These are phyloP conservation scores for Peniophora sp. DNA, from an alignment of 1,284 basidiomycete genomes.

Conservation along the genomic window DNA sequence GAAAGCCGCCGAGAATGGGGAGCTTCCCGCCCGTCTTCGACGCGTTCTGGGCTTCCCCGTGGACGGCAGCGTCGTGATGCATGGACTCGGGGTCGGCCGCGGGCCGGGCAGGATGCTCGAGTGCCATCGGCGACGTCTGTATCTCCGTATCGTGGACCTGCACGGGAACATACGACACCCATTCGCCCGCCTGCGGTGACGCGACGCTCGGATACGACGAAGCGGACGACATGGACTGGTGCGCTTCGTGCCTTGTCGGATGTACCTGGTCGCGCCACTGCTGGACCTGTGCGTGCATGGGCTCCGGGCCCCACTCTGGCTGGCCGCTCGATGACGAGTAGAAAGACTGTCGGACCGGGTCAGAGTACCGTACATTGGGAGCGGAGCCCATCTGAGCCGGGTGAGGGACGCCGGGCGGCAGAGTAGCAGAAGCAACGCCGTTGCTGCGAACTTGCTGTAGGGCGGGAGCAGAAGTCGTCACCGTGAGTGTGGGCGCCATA, in stretches of 20 bases:
- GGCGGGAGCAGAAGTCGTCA: slow-evolving; percentile 14
- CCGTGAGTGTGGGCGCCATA: slow-evolving; percentile 50
- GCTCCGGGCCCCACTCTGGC: slow-evolving; percentile 14
- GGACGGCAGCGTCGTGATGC: slow-evolving; percentile 17
- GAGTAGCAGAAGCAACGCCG: slow-evolving; percentile 29
- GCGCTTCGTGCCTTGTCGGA: slow-evolving; percentile 8
- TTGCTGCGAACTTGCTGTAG: slow-evolving; percentile 20
- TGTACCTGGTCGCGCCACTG: slow-evolving; percentile 8
- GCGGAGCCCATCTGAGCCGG: slow-evolving; percentile 47
- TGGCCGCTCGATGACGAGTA: slow-evolving; percentile 26
- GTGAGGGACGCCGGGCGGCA: slow-evolving; percentile 40
- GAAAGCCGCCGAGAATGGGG: slow-evolving; percentile 48
- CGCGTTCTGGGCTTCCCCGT: slow-evolving; percentile 14
- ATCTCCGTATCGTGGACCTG: slow-evolving; percentile 46
- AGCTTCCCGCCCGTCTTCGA: slow-evolving; percentile 37
- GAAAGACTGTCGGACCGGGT: slow-evolving; percentile 52
- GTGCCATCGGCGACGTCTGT: slow-evolving; percentile 42
- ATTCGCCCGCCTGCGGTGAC: slow-evolving; percentile 12
- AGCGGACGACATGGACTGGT: slow-evolving; percentile 19
- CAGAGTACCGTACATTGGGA: slow-evolving; percentile 25
- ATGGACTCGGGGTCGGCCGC: slow-evolving; percentile 32
- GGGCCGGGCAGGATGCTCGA: slow-evolving; percentile 39
- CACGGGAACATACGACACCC: slow-evolving; percentile 19
- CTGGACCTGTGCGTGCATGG: slow-evolving; percentile 12
- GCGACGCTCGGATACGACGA: slow-evolving; percentile 17